phyloP scores from a whole-genome alignment of 2,329 filamentous ascomycete genomes.

The Cercospora zeina region DNA sequence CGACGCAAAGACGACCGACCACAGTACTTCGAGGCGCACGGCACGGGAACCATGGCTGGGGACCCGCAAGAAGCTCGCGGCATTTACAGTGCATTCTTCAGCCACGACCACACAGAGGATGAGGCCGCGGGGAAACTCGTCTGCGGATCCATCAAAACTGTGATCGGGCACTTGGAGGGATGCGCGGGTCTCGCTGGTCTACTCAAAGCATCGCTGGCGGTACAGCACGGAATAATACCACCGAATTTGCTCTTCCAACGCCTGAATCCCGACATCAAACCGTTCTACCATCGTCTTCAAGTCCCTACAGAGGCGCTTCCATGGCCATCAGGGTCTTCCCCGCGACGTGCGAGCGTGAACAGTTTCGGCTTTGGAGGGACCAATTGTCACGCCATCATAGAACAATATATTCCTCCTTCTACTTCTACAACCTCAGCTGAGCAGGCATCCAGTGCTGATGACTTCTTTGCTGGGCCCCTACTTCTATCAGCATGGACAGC shows the following conservation, averaged over 20 bases:
- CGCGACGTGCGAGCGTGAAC: conserved; percentile 29
- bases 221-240: conserved; percentile 35
- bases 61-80: conserved; percentile 35
- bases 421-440: neutral
- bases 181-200: conserved; percentile 30
- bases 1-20: conserved; percentile 18
- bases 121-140: conserved; percentile 16
- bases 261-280: conserved; percentile 36
- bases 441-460: neutral
- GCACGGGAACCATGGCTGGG: conserved; percentile 40
- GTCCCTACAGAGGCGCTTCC: conserved; percentile 31
- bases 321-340: conserved; percentile 34
- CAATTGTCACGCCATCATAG: conserved; percentile 32
- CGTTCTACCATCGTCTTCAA: conserved; percentile 26
- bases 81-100: conserved; percentile 28
- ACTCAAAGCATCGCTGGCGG: conserved; percentile 34
- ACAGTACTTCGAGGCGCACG: conserved; percentile 35
- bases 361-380: conserved; percentile 33
- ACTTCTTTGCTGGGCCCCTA: conserved; percentile 23
- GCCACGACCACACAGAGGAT: neutral
- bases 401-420: conserved; percentile 23
- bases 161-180: conserved; percentile 33
- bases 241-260: conserved; percentile 33
- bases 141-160: conserved; percentile 35
- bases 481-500: conserved; percentile 24